Evolutionary conservation across 371 early-diverging fungal species (phyloP).

Genomic region (Sporodiniella umbellata): DNA sequence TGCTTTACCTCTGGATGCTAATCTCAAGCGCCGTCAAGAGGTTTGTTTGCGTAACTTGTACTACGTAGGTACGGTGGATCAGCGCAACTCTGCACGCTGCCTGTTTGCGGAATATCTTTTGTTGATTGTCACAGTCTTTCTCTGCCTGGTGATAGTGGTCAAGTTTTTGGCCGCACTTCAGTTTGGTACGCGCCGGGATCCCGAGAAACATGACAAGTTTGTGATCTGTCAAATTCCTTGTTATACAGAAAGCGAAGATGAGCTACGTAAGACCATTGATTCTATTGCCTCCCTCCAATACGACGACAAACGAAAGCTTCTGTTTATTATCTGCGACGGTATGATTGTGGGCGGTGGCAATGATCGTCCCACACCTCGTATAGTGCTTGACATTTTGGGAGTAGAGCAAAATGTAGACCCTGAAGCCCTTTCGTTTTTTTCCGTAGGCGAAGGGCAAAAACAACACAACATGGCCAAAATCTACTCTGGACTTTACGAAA

Average conservation of each 20-base stretch:
- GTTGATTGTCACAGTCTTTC: slow-evolving; percentile 67
- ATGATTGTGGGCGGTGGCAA: slow-evolving; percentile 90
- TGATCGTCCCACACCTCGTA: slow-evolving; percentile 86
- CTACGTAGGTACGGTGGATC: slow-evolving; percentile 83
- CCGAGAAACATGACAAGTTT: slow-evolving; percentile 88
- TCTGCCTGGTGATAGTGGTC: slow-evolving; percentile 80
- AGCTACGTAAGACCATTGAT: slow-evolving; percentile 66
- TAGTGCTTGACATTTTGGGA: slow-evolving; percentile 82
- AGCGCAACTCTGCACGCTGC: slow-evolving; percentile 73
- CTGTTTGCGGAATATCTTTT: slow-evolving; percentile 82
- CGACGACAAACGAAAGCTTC: slow-evolving; percentile 67
- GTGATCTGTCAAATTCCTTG: slow-evolving; percentile 87
- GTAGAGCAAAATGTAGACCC: slow-evolving; percentile 79
- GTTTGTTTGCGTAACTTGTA: slow-evolving; percentile 76
- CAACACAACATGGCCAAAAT: slow-evolving; percentile 90
- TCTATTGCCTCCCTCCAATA: slow-evolving; percentile 67
- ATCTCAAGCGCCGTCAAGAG: slow-evolving; percentile 26
- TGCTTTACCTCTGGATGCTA: slow-evolving; percentile 26
- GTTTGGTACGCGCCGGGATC: slow-evolving; percentile 59
- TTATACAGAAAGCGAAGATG: slow-evolving; percentile 82
- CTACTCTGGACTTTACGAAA: slow-evolving; percentile 85
- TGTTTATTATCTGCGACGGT: slow-evolving; percentile 82
- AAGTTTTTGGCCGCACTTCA: slow-evolving; percentile 93
- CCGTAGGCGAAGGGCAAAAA: slow-evolving; percentile 81
- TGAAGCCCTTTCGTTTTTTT: slow-evolving; percentile 81